These are phyloP conservation scores for Arachis monticola DNA, from an alignment of 331 rosid genomes.

Conservation along the genomic window DNA sequence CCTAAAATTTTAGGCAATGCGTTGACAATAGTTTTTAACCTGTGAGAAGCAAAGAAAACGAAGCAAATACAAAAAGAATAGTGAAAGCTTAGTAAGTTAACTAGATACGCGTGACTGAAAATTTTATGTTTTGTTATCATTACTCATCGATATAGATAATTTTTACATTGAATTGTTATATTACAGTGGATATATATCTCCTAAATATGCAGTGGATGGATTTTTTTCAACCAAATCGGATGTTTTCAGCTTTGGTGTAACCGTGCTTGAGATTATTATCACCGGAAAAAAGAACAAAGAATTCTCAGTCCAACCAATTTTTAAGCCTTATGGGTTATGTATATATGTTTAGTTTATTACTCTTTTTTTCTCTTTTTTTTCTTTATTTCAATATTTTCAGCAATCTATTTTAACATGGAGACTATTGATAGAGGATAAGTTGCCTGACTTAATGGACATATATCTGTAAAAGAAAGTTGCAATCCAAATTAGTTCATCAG, in stretches of 20 bases:
- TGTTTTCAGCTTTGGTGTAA: constrained; percentile 55
- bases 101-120: neutral
- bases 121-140: neutral
- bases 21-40: no score
- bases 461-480: constrained; percentile 38
- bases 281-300: constrained; percentile 56
- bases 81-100: constrained; percentile 52
- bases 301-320: constrained; percentile 37
- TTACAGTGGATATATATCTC: constrained; percentile 54
- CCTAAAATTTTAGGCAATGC: no score
- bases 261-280: constrained; percentile 52
- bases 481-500: constrained; percentile 38
- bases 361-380: neutral
- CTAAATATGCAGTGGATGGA: constrained; percentile 53
- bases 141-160: neutral
- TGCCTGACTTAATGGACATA: constrained; percentile 46
- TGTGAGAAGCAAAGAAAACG: constrained; percentile 44
- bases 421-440: constrained; percentile 49
- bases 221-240: constrained; percentile 53
- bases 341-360: constrained; percentile 40
- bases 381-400: neutral
- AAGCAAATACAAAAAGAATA: constrained; percentile 44
- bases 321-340: constrained; percentile 56
- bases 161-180: neutral
- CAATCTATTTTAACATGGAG: constrained; percentile 44